Percentiles rank a stretch among this genome's conserved stretches.
phyloP scores from a whole-genome alignment of 768 basidiomycete genomes.

The Boletus rubroflammeus region DNA sequence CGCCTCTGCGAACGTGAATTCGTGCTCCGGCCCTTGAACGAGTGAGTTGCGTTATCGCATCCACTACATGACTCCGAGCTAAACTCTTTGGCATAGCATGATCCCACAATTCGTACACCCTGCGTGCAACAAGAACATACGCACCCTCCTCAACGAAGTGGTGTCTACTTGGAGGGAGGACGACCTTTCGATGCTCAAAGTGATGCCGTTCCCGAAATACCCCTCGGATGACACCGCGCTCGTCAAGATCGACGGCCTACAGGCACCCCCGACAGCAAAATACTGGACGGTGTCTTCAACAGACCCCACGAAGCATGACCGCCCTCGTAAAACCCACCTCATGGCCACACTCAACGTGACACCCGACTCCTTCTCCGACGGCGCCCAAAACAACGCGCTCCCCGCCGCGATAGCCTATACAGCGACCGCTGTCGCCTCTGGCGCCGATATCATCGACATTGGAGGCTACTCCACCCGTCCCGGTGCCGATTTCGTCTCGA shows the following conservation, averaged over 20 bases:
- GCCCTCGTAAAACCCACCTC: conserved; percentile 50
- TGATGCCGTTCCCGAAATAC: conserved; percentile 69
- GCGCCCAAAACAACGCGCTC: conserved; percentile 53
- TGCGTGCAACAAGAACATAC: conserved; percentile 42
- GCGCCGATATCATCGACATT: conserved; percentile 82
- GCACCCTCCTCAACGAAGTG: conserved; percentile 43
- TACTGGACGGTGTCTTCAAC: conserved; percentile 26
- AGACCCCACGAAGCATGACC: conserved; percentile 8
- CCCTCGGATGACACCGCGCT: conserved; percentile 30
- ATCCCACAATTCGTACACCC: conserved; percentile 76
- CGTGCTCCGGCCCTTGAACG: conserved; percentile 80
- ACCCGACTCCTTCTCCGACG: conserved; percentile 96
- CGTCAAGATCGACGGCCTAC: conserved; percentile 5
- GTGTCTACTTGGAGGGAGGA: conserved; percentile 26
- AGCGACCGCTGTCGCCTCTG: conserved; percentile 43
- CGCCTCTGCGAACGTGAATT: conserved; percentile 84
- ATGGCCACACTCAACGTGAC: conserved; percentile 95
- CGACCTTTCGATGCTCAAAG: conserved; percentile 57
- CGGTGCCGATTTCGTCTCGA: conserved; percentile 59
- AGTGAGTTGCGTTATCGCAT: conserved; percentile 47
- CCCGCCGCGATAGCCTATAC: conserved; percentile 54
- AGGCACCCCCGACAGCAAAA: conserved; percentile 20
- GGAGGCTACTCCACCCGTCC: conserved; percentile 95
- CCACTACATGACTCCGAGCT: background rate
- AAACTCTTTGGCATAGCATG: conserved; percentile 50